A percentile compares a stretch with the other conserved stretches of the same genome.
phyloP scores from a whole-genome alignment of 164 flowering plant genomes.

The Litsea cubeba region DNA sequence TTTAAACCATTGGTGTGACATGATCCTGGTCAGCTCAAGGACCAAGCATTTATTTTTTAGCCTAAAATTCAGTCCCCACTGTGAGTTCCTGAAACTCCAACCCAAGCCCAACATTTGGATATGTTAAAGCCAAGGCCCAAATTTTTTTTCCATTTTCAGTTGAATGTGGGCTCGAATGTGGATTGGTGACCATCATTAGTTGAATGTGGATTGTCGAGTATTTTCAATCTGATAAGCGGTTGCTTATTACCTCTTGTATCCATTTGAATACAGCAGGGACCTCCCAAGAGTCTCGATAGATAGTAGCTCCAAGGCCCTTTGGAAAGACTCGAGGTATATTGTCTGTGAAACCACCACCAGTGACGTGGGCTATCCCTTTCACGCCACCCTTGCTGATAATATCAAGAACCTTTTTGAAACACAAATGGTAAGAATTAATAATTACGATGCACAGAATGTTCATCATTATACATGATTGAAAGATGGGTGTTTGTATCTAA shows the following conservation, averaged over 20 bases:
- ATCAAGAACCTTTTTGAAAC: constrained; percentile 62
- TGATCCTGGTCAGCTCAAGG: neutral
- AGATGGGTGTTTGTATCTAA: too few species aligned
- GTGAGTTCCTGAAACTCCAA: neutral
- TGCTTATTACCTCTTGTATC: constrained; percentile 74
- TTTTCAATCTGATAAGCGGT: neutral
- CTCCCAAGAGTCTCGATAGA: constrained; percentile 63
- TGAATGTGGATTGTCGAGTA: neutral
- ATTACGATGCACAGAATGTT: neutral
- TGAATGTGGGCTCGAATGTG: neutral
- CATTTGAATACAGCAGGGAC: constrained; percentile 80
- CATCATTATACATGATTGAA: neutral
- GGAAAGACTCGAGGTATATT: constrained; percentile 96
- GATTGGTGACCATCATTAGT: neutral
- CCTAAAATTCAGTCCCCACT: neutral
- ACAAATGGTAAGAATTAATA: neutral
- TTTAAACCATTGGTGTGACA: neutral
- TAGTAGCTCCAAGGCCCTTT: constrained; percentile 75
- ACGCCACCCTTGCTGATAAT: constrained; percentile 82
- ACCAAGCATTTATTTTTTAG: neutral
- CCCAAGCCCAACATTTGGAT: neutral
- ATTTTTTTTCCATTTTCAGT: neutral
- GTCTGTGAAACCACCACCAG: constrained; percentile 98
- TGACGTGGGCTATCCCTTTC: constrained; percentile 93
- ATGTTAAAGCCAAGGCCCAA: neutral